Evolutionary conservation across 192 early-diverging fungal genomes (phyloP).

Genomic region (Chytriomyces confervae): DNA sequence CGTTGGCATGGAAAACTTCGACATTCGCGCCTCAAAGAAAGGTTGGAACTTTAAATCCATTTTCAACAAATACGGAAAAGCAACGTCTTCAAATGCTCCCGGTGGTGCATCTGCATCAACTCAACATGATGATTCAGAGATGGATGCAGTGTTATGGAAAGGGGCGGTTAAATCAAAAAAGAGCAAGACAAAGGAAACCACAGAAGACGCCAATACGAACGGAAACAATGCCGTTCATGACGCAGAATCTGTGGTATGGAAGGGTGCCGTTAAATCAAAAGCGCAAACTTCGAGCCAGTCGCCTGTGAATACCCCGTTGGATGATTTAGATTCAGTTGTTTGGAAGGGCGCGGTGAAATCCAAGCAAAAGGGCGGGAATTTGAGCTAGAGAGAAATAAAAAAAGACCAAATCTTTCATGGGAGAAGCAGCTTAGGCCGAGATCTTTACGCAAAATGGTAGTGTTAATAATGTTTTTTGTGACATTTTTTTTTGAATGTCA

Average conservation of each 20-base stretch:
- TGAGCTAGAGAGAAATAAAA: no score
- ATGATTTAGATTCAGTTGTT: neutral
- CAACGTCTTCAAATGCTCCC: neutral
- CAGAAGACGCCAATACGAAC: neutral
- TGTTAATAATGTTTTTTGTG: no score
- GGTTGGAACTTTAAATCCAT: conserved; percentile 2
- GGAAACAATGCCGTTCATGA: neutral
- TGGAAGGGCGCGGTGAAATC: neutral
- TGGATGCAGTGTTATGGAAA: neutral
- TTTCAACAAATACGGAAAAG: neutral
- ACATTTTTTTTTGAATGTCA: no score
- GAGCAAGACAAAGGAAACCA: neutral
- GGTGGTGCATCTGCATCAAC: neutral
- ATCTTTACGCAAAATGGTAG: no score
- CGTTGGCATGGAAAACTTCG: neutral
- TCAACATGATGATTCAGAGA: neutral
- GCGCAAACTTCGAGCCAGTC: neutral
- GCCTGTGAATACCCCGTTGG: neutral
- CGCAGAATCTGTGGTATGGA: neutral
- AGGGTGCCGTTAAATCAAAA: neutral
- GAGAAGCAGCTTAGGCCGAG: no score
- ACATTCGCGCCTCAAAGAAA: neutral
- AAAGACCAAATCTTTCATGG: no score
- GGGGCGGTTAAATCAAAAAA: neutral
- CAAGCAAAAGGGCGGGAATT: neutral